Percentiles rank a stretch among this genome's conserved stretches.
These are phyloP conservation scores for Pestalotiopsis sp. DNA, from an alignment of 2,329 filamentous ascomycete genomes.

Conservation along the genomic window DNA sequence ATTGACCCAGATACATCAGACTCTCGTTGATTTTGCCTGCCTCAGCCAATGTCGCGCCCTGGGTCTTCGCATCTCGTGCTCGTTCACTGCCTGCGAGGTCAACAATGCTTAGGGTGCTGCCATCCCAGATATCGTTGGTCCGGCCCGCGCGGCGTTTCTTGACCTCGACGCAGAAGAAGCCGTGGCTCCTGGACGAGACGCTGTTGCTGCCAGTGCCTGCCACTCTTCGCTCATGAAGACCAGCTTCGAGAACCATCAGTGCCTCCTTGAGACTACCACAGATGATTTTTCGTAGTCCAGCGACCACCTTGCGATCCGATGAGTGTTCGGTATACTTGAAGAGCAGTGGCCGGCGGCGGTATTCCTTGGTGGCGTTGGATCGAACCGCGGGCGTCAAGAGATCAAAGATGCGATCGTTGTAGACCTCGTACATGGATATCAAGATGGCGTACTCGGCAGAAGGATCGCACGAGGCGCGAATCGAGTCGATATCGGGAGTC, in stretches of 20 bases:
- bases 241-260: slow-evolving; percentile 86
- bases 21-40: slow-evolving; percentile 98
- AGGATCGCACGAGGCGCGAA: slow-evolving; percentile 68
- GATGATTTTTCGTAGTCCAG: slow-evolving; percentile 86
- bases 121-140: slow-evolving; percentile 67
- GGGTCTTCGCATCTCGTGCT: slow-evolving; percentile 90
- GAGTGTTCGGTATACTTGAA: slow-evolving; percentile 92
- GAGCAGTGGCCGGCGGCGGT: slow-evolving; percentile 76
- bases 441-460: slow-evolving; percentile 83
- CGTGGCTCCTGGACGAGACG: slow-evolving; percentile 88
- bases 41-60: slow-evolving; percentile 88
- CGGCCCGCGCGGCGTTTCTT: slow-evolving; percentile 70
- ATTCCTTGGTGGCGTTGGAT: slow-evolving; percentile 67
- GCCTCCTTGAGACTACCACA: slow-evolving; percentile 84
- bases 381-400: slow-evolving; percentile 71
- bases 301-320: slow-evolving; percentile 91
- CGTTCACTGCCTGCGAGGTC: slow-evolving; percentile 94
- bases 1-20: slow-evolving; percentile 97
- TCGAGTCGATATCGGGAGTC: slow-evolving; percentile 72
- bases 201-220: slow-evolving; percentile 93
- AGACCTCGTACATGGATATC: slow-evolving; percentile 98
- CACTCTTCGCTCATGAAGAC: slow-evolving; percentile 82
- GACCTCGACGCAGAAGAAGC: slow-evolving; percentile 94
- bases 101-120: slow-evolving; percentile 82
- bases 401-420: slow-evolving; percentile 98